phyloP scores from a whole-genome alignment of 2,329 filamentous ascomycete genomes.

The Anthostomella pinea region DNA sequence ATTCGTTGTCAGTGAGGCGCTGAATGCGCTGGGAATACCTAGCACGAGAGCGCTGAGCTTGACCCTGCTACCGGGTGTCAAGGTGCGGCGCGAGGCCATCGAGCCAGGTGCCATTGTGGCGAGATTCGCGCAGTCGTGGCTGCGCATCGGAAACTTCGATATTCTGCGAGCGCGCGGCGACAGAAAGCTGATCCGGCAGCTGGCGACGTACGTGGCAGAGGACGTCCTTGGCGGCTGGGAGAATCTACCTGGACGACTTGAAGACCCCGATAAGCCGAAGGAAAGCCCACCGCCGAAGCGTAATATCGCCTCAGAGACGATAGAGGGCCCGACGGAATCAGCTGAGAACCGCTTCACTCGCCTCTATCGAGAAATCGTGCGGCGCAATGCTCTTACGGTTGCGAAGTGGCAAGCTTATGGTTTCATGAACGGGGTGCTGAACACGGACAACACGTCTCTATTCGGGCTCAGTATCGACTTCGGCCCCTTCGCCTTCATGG shows the following conservation, averaged over 20 bases:
- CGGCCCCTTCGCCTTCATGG: constrained; percentile 95
- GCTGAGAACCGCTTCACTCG: constrained; percentile 85
- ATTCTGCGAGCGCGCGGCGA: constrained; percentile 82
- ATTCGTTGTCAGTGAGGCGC: constrained; percentile 85
- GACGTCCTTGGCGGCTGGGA: constrained; percentile 88
- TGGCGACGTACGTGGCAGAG: constrained; percentile 82
- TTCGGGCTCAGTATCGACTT: constrained; percentile 89
- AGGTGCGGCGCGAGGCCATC: constrained; percentile 72
- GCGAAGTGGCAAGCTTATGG: constrained; percentile 96
- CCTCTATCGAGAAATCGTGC: constrained; percentile 82
- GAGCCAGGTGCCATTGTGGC: constrained; percentile 93
- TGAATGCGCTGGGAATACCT: constrained; percentile 82
- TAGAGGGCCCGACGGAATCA: constrained; percentile 65
- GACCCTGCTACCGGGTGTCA: constrained; percentile 68
- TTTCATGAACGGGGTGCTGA: constrained; percentile 98
- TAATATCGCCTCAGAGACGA: constrained; percentile 52
- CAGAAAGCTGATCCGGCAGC: constrained; percentile 65
- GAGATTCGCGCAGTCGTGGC: constrained; percentile 87
- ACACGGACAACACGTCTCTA: constrained; percentile 96
- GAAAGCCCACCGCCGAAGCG: constrained; percentile 44
- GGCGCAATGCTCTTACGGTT: constrained; percentile 82
- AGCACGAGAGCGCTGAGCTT: constrained; percentile 83
- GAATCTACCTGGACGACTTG: constrained; percentile 63
- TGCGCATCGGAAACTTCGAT: constrained; percentile 94
- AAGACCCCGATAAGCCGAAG: constrained; percentile 48